phyloP scores from a whole-genome alignment of 441 rosid genomes.

The Gossypium trilobum region DNA sequence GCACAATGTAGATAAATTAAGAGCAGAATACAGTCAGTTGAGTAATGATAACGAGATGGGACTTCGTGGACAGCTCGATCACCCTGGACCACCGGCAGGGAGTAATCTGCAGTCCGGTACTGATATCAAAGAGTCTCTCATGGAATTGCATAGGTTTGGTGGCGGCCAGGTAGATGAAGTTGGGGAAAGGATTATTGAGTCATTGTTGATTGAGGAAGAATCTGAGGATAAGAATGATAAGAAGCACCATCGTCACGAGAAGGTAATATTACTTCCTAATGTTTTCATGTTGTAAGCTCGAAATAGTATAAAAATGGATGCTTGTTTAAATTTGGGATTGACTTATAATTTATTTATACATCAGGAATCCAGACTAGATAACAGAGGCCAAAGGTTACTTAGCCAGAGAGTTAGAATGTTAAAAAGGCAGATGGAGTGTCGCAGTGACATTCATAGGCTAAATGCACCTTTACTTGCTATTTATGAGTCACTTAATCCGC shows the following conservation, averaged over 20 bases:
- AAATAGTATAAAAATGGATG: neutral
- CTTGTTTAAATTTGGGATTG: slow-evolving; percentile 15
- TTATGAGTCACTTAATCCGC: slow-evolving; percentile 62
- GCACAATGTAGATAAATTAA: slow-evolving; percentile 25
- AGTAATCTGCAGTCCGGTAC: slow-evolving; percentile 38
- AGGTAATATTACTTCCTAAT: slow-evolving; percentile 23
- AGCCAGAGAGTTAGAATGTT: slow-evolving; percentile 57
- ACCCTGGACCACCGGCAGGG: slow-evolving; percentile 30
- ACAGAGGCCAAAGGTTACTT: slow-evolving; percentile 56
- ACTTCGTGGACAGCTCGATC: too few species aligned
- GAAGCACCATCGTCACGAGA: slow-evolving; percentile 44
- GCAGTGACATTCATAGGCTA: slow-evolving; percentile 51
- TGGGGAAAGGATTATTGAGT: slow-evolving; percentile 25
- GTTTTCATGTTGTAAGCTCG: too few species aligned
- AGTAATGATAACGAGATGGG: slow-evolving; percentile 24
- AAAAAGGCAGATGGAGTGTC: slow-evolving; percentile 44
- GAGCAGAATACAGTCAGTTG: slow-evolving; percentile 21
- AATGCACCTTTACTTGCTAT: slow-evolving; percentile 50
- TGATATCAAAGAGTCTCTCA: slow-evolving; percentile 35
- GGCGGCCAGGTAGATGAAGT: slow-evolving; percentile 29
- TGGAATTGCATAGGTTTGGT: slow-evolving; percentile 25
- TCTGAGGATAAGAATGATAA: slow-evolving; percentile 38
- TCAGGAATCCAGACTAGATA: slow-evolving; percentile 75
- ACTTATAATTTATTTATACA: slow-evolving; percentile 11
- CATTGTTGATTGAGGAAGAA: slow-evolving; percentile 36